phyloP scores from a whole-genome alignment of 2,329 filamentous ascomycete genomes.

The Cryphonectria parasitica region DNA sequence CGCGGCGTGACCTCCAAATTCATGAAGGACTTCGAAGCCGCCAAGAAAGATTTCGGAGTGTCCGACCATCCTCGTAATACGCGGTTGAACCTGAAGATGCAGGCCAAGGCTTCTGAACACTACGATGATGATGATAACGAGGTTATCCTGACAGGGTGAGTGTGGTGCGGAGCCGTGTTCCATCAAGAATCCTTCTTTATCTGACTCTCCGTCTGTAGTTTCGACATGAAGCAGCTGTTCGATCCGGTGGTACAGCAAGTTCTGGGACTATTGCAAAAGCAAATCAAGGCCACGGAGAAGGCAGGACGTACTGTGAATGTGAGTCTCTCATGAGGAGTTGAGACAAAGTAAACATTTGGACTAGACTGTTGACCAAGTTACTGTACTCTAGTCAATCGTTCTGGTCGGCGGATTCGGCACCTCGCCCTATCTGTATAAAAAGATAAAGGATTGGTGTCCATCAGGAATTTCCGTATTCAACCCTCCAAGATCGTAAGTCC shows the following conservation, averaged over 20 bases:
- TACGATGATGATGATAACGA: conserved; percentile 16
- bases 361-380: not conserved
- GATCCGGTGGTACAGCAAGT: conserved; percentile 10
- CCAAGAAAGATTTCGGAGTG: conserved; percentile 13
- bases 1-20: conserved; percentile 12
- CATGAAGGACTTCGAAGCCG: conserved; percentile 13
- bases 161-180: not conserved
- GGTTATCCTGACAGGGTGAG: conserved; percentile 14
- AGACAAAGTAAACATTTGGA: not conserved
- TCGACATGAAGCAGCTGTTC: conserved; percentile 12
- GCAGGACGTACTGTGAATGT: conserved; percentile 7
- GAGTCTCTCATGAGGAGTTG: not conserved
- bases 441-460: conserved; percentile 8
- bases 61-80: conserved; percentile 4
- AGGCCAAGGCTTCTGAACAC: not conserved
- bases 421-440: conserved; percentile 6
- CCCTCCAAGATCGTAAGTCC: conserved; percentile 2
- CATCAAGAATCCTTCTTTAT: not conserved
- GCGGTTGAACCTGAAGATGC: conserved; percentile 10
- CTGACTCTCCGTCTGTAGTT: not conserved
- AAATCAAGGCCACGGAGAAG: conserved; percentile 6
- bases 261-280: conserved; percentile 6
- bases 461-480: conserved; percentile 4
- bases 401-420: conserved; percentile 14
- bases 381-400: conserved; percentile 4